Conservation (phyloP, 805 yeast species). For the Priceomyces castillae region DNA sequence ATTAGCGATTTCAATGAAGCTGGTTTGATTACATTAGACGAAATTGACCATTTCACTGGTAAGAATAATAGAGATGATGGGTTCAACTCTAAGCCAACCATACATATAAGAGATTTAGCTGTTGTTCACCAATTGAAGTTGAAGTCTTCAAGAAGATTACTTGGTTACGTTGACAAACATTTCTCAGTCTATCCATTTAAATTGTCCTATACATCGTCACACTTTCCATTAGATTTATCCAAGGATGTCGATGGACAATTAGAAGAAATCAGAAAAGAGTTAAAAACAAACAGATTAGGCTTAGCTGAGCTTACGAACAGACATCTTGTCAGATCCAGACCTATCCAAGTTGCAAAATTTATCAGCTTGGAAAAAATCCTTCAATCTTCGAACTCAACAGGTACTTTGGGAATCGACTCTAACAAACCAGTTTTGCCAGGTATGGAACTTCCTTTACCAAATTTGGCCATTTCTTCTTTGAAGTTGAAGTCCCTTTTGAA, state of each 20-base stretch:
- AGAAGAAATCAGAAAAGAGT: slow-evolving; percentile 48
- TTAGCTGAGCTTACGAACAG: slow-evolving; percentile 76
- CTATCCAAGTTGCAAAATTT: slow-evolving; percentile 69
- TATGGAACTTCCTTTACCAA: slow-evolving; percentile 71
- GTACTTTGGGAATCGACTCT: slow-evolving; percentile 65
- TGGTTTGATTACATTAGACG: slow-evolving; percentile 68
- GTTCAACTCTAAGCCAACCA: slow-evolving; percentile 61
- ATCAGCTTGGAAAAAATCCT: slow-evolving; percentile 67
- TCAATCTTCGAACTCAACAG: slow-evolving; percentile 63
- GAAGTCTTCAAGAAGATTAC: slow-evolving; percentile 66
- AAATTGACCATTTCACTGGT: slow-evolving; percentile 62
- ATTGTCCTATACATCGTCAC: slow-evolving; percentile 63
- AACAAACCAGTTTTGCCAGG: slow-evolving; percentile 67
- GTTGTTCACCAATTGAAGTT: slow-evolving; percentile 73
- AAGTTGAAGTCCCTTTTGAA: slow-evolving; percentile 59
- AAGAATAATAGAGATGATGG: slow-evolving; percentile 52
- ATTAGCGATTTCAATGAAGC: slow-evolving; percentile 49
- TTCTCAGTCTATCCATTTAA: slow-evolving; percentile 91
- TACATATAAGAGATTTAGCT: slow-evolving; percentile 85
- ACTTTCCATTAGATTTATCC: slow-evolving; percentile 54
- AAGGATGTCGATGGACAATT: slow-evolving; percentile 40
- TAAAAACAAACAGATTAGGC: slow-evolving; percentile 68
- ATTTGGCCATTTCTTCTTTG: slow-evolving; percentile 66
- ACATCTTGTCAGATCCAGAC: slow-evolving; percentile 70
- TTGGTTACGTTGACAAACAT: slow-evolving; percentile 66